These are phyloP conservation scores for Colletotrichum eleusines DNA, from an alignment of 2,329 filamentous ascomycete species.

Conservation along the genomic window DNA sequence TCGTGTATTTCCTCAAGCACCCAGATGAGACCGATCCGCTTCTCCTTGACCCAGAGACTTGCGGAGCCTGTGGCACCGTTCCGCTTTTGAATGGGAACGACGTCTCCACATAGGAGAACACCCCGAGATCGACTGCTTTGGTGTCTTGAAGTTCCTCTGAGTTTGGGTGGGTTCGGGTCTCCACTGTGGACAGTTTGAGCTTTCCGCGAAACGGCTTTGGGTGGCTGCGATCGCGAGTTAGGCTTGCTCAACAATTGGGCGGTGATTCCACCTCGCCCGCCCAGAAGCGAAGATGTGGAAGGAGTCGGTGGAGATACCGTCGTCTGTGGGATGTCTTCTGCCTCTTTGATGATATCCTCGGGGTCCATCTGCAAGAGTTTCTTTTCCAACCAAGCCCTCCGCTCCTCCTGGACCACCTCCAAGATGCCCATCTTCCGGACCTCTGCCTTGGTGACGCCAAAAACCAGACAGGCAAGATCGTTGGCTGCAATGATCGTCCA, in stretches of 20 bases:
- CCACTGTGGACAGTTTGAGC: constrained; percentile 74
- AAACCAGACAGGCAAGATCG: constrained; percentile 95
- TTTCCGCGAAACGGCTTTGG: constrained; percentile 67
- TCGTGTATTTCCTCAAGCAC: constrained; percentile 98
- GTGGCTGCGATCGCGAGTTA: constrained; percentile 67
- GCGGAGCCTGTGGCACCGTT: constrained; percentile 93
- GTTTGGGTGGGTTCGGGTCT: constrained; percentile 66
- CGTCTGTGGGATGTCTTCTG: constrained; percentile 53
- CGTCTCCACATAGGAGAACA: constrained; percentile 93
- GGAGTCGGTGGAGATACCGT: constrained; percentile 53
- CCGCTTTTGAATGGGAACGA: constrained; percentile 97
- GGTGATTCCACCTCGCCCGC: constrained; percentile 81
- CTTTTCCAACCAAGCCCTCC: constrained; percentile 88
- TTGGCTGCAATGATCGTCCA: constrained; percentile 98
- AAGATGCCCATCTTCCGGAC: constrained; percentile 95
- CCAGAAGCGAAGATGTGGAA: constrained; percentile 69
- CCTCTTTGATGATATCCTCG: constrained; percentile 51
- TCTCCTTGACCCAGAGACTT: constrained; percentile 99
- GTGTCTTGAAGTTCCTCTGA: constrained; percentile 70
- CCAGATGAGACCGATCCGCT: constrained; percentile 93
- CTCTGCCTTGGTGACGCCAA: constrained; percentile 97
- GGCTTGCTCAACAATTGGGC: constrained; percentile 90
- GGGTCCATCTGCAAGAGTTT: constrained; percentile 78
- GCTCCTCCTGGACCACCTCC: constrained; percentile 92
- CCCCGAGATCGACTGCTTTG: constrained; percentile 83